Evolutionary conservation across 371 early-diverging fungal species (phyloP).

Genomic region (Chytridiales sp.): DNA sequence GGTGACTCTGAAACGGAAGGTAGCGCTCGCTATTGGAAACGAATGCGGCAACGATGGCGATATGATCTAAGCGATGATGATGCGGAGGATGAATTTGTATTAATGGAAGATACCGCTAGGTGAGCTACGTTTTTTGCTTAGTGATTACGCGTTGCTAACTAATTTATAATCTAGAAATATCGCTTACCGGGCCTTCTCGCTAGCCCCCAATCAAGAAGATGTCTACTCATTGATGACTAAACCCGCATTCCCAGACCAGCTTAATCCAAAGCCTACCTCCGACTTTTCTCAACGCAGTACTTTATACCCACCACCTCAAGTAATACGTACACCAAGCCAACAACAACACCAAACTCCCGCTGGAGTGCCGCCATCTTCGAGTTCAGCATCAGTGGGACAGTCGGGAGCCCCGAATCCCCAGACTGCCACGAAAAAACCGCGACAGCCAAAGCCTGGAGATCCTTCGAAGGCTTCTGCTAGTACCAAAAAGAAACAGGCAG

Average conservation of each 20-base stretch:
- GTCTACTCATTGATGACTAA: constrained; percentile 34
- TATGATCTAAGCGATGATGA: constrained; percentile 35
- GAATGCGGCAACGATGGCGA: neutral
- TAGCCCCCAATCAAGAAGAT: constrained; percentile 38
- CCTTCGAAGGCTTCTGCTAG: no score
- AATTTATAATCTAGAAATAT: constrained; percentile 19
- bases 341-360: no score
- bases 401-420: no score
- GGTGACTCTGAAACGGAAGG: constrained; percentile 3
- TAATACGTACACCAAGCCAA: no score
- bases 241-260: constrained; percentile 40
- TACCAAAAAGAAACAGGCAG: no score
- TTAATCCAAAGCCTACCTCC: constrained; percentile 26
- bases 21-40: neutral
- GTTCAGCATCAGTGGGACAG: no score
- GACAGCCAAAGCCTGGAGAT: no score
- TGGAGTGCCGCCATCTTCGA: no score
- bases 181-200: constrained; percentile 38
- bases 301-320: no score
- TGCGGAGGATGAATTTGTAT: constrained; percentile 21
- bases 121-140: constrained; percentile 12
- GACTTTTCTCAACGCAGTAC: no score
- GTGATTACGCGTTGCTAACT: neutral
- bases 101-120: constrained; percentile 31
- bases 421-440: no score